Base-by-base conservation (phyloP, 2,329 filamentous ascomycete genomes). In the Chrysoporthe deuterocubensis region DNA sequence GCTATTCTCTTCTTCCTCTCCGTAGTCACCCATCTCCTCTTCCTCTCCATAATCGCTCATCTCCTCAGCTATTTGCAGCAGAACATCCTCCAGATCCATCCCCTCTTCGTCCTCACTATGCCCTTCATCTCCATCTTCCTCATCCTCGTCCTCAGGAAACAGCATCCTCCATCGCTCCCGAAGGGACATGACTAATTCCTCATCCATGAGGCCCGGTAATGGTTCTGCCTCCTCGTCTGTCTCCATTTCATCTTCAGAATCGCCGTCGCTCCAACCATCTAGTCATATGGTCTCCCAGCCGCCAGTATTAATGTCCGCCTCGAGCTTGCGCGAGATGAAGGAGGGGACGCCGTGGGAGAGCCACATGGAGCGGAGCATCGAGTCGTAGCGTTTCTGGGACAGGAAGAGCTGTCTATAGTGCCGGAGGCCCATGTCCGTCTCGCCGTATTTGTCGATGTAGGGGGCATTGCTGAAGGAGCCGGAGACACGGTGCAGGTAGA, bases 221-320 rank as follows among this genome's bases (percentile, higher is more conserved):
- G 26, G 26, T 2, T 62, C 64, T 0, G 60, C 64, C 37, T 62
- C 64, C 26, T 44, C 48, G 14, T 54, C 42, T n/a, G 61, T 62
- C 18, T 60, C 62, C n/a, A 40, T n/a, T 18, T 64, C 59, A 32
- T 44, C 62, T 32, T 62, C 62, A 32, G 54, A 52, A 42, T 56
- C 44, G 9, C 52, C 37, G 8, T 64, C 43, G 44, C 65, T 64
- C 59, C 60, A 57, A 48, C 67, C 69, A 66, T 69, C 57, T 70
- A 70, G 69, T 81, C 73, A 87, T 64, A 89, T 84, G n/a, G 89
- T 97, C 82, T 99, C 96, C 96, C 96, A 99, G 0, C 96, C 96
- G 0, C 96, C 96, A 74, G 93, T 97, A 76, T 99, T 99, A 57
- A 97, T 93, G 78, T 99, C 96, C 16, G 93, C 91, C 82, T 99